Evolutionary conservation across 2,329 filamentous ascomycete genomes (phyloP), one percentile per base, ranked within the genome.

Genomic region (Aspergillus sp.): DNA sequence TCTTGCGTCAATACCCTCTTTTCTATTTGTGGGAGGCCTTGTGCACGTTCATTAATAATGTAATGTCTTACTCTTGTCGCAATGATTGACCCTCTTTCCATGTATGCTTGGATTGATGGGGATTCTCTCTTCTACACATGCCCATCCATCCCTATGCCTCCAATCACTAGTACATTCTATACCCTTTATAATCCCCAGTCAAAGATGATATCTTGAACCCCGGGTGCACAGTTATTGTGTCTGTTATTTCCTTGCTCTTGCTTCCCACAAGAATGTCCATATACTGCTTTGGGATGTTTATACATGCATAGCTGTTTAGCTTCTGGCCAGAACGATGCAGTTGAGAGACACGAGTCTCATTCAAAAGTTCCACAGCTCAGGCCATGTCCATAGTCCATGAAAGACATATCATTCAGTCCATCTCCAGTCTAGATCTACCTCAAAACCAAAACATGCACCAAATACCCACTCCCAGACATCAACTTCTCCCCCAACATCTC

Each of bases 371-470:
- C 41, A 13, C 10, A 32, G 7, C 6, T 10, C 15, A n/a, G 23
- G 25, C 25, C 25, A 50, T 32, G 47, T 27, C 47, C 25, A 50
- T 50, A 50, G 27, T 19, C 47, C 11, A 32, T 50, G 8, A 27
- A 27, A 13, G 32, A 50, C 47, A 50, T 49, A 49, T 27, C 25
- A 30, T 5, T n/a, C 27, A 30, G 27, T 11, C 5, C 25, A 36
- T 49, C 25, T 25, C 32, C 11, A 25, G 25, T 25, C 3, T 19
- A 13, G 10, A 47, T 17, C 8, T 27, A 23, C 39, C 42, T 82
- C 62, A 93, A 76, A 21, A 93, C 73, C 11, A 92, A 90, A 19
- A 96, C 68, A 78, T 98, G 92, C 7, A 97, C 85, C 30, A 91
- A 87, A 77, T 96, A 96, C 5, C 93, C 93, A 21, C 85, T 86